A percentile compares a stretch with the other conserved stretches of the same genome.
Conservation (phyloP, 331 rosid species). For the Stylosanthes scabra region DNA sequence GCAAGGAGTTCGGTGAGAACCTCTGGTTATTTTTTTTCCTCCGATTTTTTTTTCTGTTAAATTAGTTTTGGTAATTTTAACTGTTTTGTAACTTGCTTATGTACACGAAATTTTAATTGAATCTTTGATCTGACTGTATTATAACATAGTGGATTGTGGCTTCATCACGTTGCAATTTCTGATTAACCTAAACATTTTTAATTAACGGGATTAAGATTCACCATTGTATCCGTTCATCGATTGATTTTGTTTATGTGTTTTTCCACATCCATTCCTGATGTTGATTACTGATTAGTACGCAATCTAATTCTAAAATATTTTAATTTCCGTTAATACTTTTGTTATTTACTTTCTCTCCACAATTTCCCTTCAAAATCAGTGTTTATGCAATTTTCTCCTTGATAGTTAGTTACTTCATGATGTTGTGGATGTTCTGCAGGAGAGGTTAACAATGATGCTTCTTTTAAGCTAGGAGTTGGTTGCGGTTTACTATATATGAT, state of each 20-base stretch:
- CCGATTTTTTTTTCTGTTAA: not conserved
- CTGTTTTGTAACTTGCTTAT: not conserved
- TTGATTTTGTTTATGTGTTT: no score
- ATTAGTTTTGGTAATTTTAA: not conserved
- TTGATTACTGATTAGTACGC: no score
- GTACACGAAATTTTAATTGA: not conserved
- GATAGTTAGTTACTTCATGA: not conserved
- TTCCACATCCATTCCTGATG: no score
- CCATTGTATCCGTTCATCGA: no score
- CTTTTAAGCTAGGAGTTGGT: conserved; percentile 86
- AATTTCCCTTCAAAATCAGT: no score
- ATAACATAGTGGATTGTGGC: not conserved
- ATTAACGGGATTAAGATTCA: not conserved
- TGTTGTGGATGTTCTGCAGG: conserved; percentile 50
- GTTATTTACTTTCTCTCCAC: no score
- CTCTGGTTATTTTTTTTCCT: not conserved
- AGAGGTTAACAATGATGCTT: conserved; percentile 42
- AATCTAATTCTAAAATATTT: not conserved
- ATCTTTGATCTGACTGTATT: not conserved
- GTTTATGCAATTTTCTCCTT: not conserved
- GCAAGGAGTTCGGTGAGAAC: conserved; percentile 50
- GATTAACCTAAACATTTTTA: not conserved
- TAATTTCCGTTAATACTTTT: no score
- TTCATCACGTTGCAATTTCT: conserved; percentile 12
- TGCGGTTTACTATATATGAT: conserved; percentile 74